phyloP scores from a whole-genome alignment of 805 yeast genomes.

The Ogataea corticis region DNA sequence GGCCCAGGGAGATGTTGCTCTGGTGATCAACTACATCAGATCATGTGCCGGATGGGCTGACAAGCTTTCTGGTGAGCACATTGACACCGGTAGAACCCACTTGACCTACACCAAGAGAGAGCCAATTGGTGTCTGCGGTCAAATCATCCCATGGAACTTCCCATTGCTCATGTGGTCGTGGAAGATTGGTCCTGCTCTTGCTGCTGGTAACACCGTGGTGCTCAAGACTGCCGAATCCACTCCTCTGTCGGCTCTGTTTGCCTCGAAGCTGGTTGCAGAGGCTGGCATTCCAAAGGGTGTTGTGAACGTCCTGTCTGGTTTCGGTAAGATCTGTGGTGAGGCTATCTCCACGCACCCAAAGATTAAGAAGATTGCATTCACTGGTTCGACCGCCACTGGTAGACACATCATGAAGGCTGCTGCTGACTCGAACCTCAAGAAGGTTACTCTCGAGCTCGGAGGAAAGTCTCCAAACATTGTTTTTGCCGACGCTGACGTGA shows the following conservation, averaged over 20 bases:
- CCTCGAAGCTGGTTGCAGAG: slow-evolving; percentile 60
- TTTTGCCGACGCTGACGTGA: slow-evolving; percentile 65
- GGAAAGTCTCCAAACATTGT: slow-evolving; percentile 82
- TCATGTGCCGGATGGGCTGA: slow-evolving; percentile 75
- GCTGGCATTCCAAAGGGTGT: slow-evolving; percentile 79
- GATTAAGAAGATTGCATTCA: slow-evolving; percentile 75
- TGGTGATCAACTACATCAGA: slow-evolving; percentile 64
- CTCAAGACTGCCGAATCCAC: slow-evolving; percentile 78
- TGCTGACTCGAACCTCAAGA: slow-evolving; percentile 71
- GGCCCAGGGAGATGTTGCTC: slow-evolving; percentile 67
- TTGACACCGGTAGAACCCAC: slow-evolving; percentile 63
- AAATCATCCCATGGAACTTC: slow-evolving; percentile 85
- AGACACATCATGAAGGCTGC: slow-evolving; percentile 68
- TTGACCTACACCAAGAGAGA: slow-evolving; percentile 68
- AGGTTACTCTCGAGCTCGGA: slow-evolving; percentile 79
- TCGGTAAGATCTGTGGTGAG: slow-evolving; percentile 72
- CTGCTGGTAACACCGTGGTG: slow-evolving; percentile 73
- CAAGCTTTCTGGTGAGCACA: slow-evolving; percentile 62
- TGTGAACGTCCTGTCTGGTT: slow-evolving; percentile 71
- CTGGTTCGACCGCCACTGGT: slow-evolving; percentile 81
- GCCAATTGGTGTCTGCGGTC: slow-evolving; percentile 82
- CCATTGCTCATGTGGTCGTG: slow-evolving; percentile 78
- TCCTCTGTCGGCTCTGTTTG: slow-evolving; percentile 68
- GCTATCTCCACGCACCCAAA: slow-evolving; percentile 67
- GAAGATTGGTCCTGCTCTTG: slow-evolving; percentile 79